Percentiles rank a stretch among this genome's conserved stretches.
Conservation (phyloP, 805 yeast genomes). For the Jamesozyma spencerorum region DNA sequence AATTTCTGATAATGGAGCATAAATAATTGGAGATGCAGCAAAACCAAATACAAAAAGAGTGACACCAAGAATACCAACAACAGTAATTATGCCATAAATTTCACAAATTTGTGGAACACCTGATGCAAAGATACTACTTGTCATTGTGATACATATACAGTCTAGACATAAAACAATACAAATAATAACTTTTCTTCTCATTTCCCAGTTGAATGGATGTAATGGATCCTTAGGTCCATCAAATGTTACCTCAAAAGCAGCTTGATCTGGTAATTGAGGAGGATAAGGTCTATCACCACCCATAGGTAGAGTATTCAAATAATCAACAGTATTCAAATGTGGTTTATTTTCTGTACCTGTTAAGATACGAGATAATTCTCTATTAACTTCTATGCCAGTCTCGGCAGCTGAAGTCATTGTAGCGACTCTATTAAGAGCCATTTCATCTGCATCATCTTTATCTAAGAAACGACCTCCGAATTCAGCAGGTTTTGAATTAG, state of each 20-base stretch:
- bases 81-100: slow-evolving; percentile 51
- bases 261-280: slow-evolving; percentile 46
- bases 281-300: slow-evolving; percentile 62
- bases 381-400: slow-evolving; percentile 8
- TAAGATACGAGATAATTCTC: slow-evolving; percentile 12
- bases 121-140: slow-evolving; percentile 75
- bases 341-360: slow-evolving; percentile 8
- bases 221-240: slow-evolving; percentile 73
- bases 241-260: slow-evolving; percentile 55
- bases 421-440: slow-evolving; percentile 4
- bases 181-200: slow-evolving; percentile 36
- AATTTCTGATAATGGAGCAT: slow-evolving; percentile 83
- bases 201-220: slow-evolving; percentile 74
- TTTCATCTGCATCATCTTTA: not conserved
- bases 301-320: slow-evolving; percentile 34
- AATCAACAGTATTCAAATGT: slow-evolving; percentile 9
- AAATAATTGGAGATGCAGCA: slow-evolving; percentile 83
- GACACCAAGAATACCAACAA: slow-evolving; percentile 63
- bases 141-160: slow-evolving; percentile 54
- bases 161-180: slow-evolving; percentile 38
- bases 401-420: slow-evolving; percentile 13
- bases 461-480: not conserved
- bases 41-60: slow-evolving; percentile 83
- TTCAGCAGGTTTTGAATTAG: not conserved
- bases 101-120: slow-evolving; percentile 41